A percentile compares a stretch with the other conserved stretches of the same genome.
phyloP scores from a whole-genome alignment of 495 filamentous ascomycete species.

The Cercophora sp. region DNA sequence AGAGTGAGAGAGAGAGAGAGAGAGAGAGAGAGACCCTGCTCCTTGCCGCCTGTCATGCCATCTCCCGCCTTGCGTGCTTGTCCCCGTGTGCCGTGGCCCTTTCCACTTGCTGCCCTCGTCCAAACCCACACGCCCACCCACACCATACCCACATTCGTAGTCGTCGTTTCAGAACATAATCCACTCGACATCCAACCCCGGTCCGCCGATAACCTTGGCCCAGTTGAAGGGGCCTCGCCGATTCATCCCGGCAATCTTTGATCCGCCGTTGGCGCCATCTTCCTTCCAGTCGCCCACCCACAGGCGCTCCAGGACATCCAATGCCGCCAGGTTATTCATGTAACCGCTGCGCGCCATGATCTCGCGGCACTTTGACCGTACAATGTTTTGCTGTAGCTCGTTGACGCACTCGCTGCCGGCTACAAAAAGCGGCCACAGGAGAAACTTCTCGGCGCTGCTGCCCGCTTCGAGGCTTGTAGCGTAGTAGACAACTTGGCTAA shows the following conservation, averaged over 20 bases:
- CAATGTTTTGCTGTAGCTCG: constrained; percentile 69
- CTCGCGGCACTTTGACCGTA: constrained; percentile 75
- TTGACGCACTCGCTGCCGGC: constrained; percentile 86
- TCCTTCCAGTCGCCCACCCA: constrained; percentile 60
- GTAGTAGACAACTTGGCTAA: constrained; percentile 75
- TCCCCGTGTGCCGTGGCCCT: no score
- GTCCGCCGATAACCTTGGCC: constrained; percentile 69
- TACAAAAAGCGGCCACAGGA: constrained; percentile 93
- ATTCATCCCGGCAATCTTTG: constrained; percentile 26
- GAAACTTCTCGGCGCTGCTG: constrained; percentile 70
- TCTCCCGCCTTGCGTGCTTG: no score
- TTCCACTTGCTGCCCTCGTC: no score
- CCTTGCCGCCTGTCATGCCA: background rate
- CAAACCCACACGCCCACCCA: no score
- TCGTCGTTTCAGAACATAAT: constrained; percentile 63
- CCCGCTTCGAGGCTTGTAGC: constrained; percentile 68
- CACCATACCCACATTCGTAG: no score
- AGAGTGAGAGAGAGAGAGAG: no score
- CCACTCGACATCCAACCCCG: constrained; percentile 70
- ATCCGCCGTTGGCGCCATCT: constrained; percentile 26
- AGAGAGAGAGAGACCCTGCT: background rate
- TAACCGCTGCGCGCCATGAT: constrained; percentile 86
- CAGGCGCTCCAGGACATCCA: constrained; percentile 80
- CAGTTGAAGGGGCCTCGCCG: constrained; percentile 61
- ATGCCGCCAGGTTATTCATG: constrained; percentile 82